Evolutionary conservation across 768 basidiomycete species (phyloP).

Genomic region (Calocybe cyanea): DNA sequence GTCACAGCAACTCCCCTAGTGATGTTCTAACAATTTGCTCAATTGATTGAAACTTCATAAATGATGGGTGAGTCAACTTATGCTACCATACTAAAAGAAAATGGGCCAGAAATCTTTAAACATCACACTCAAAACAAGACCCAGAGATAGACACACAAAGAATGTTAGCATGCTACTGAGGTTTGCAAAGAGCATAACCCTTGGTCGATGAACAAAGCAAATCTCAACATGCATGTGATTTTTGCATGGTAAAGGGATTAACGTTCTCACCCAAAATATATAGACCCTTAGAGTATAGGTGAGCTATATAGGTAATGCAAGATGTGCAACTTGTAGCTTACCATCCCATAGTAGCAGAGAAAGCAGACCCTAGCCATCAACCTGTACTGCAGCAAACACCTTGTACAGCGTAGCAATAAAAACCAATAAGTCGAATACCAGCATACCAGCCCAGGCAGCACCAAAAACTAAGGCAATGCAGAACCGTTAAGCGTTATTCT

Average conservation of each 20-base stretch:
- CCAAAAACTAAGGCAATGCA: slow-evolving; percentile 28
- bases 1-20: slow-evolving; percentile 29
- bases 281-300: slow-evolving; percentile 25
- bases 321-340: slow-evolving; percentile 5
- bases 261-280: slow-evolving; percentile 33
- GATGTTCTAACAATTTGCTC: slow-evolving; percentile 20
- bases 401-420: slow-evolving; percentile 41
- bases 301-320: too few relatives aligned
- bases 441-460: slow-evolving; percentile 33
- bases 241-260: too few relatives aligned
- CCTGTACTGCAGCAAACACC: slow-evolving; percentile 23
- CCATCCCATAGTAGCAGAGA: slow-evolving; percentile 37
- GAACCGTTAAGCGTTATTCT: not conserved
- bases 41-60: too few relatives aligned
- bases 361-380: slow-evolving; percentile 25
- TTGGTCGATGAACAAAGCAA: too few relatives aligned
- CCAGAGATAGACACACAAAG: slow-evolving; percentile 26
- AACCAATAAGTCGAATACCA: slow-evolving; percentile 36
- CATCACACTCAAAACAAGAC: not conserved
- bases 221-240: too few relatives aligned
- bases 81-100: slow-evolving; percentile 30
- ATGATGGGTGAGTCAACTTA: slow-evolving; percentile 16
- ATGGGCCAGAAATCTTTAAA: too few relatives aligned
- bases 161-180: slow-evolving; percentile 35
- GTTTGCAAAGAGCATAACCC: slow-evolving; percentile 33